Evolutionary conservation across 2,329 filamentous ascomycete species (phyloP).

Genomic region (Cercospora citrullina): DNA sequence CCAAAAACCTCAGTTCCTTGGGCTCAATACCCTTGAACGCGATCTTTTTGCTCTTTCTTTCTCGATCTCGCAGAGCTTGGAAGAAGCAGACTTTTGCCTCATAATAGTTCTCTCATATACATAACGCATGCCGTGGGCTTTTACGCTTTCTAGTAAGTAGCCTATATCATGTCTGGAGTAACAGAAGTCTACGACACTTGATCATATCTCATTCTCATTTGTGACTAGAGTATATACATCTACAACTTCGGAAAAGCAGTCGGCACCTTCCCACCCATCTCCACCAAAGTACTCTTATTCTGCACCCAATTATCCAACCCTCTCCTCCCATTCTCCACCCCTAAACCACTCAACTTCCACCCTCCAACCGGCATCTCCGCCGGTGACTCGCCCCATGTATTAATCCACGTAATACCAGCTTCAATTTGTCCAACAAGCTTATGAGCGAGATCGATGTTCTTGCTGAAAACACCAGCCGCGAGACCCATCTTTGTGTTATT

Average conservation of each 20-base stretch:
- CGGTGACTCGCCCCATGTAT: constrained; percentile 89
- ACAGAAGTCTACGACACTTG: too few relatives aligned
- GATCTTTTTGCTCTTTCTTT: too few relatives aligned
- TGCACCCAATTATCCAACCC: constrained; percentile 79
- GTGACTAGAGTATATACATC: too few relatives aligned
- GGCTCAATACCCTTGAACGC: neutral
- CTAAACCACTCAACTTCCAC: constrained; percentile 87
- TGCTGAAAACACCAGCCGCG: constrained; percentile 80
- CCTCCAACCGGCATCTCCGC: constrained; percentile 91
- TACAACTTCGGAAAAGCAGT: constrained; percentile 61
- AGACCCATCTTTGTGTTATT: constrained; percentile 77
- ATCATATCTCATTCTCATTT: too few relatives aligned
- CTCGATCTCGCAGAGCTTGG: too few relatives aligned
- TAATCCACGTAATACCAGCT: constrained; percentile 88
- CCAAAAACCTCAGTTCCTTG: constrained; percentile 1
- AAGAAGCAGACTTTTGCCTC: too few relatives aligned
- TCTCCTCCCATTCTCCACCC: constrained; percentile 79
- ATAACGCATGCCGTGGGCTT: too few relatives aligned
- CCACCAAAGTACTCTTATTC: constrained; percentile 86
- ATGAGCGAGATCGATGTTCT: constrained; percentile 72
- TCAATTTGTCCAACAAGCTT: constrained; percentile 68
- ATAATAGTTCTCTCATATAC: too few relatives aligned
- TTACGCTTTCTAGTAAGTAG: too few relatives aligned
- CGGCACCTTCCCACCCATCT: constrained; percentile 69
- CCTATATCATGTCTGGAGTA: too few relatives aligned